phyloP scores from a whole-genome alignment of 129 eudicot species.

The Lonicera japonica region DNA sequence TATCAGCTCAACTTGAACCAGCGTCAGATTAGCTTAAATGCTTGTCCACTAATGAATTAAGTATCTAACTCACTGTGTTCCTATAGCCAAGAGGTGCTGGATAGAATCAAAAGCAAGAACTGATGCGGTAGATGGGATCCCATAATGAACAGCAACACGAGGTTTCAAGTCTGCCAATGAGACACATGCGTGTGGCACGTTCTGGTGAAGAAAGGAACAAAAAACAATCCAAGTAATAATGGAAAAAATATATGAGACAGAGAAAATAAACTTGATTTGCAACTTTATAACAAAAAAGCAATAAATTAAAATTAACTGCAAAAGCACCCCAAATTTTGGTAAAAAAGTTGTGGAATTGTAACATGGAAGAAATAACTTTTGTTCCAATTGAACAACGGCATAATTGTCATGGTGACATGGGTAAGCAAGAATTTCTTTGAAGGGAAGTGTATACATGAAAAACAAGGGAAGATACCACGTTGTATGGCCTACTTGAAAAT shows the following conservation, averaged over 20 bases:
- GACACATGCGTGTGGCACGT: constrained; percentile 11
- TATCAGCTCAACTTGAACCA: too few relatives aligned
- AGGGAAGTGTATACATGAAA: too few relatives aligned
- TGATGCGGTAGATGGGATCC: constrained; percentile 89
- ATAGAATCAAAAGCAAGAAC: constrained; percentile 69
- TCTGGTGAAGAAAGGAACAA: neutral
- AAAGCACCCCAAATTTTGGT: too few relatives aligned
- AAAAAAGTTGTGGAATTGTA: too few relatives aligned
- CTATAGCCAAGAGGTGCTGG: constrained; percentile 76
- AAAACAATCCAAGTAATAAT: constrained; percentile 1
- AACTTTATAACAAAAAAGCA: neutral
- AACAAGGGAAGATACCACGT: too few relatives aligned
- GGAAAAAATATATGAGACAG: neutral
- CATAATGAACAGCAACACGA: constrained; percentile 63
- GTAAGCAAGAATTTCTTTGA: too few relatives aligned
- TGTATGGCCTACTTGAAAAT: too few relatives aligned
- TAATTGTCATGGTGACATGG: too few relatives aligned
- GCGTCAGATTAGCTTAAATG: too few relatives aligned
- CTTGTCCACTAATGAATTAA: neutral
- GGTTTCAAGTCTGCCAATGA: constrained; percentile 42
- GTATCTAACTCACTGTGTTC: constrained; percentile 60
- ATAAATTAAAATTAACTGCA: too few relatives aligned
- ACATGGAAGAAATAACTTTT: too few relatives aligned
- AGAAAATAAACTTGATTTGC: neutral
- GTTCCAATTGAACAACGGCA: too few relatives aligned